Evolutionary conservation across 441 rosid species (phyloP), one percentile per base, ranked within the genome.

Genomic region (Populus tomentosa): DNA sequence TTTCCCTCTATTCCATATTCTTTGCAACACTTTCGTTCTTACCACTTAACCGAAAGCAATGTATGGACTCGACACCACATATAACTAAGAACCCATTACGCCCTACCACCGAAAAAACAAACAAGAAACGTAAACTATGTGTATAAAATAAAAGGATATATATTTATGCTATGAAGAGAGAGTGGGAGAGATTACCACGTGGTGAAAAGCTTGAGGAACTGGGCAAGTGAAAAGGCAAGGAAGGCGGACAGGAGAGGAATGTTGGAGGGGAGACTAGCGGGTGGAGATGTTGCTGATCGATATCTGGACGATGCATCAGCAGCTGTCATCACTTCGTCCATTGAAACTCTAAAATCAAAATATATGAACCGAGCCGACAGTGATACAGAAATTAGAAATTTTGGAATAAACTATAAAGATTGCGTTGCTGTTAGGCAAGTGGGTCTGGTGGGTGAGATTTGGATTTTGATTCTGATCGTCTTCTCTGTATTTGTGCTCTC

Each of bases 121-220:
- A 20, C 2, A 4, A 63, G 18, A 61, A 20, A 10, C 42, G 30
- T 13, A 63, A 3, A 10, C 16, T 26, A 21, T 26, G 10, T 11
- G 18, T 23, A 2, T 16, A 66, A 24, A 35, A 24, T 1, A 14
- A 10, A 9, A 13, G 4, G 50, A 10, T 10, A 2, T 40, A 10
- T 3, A 42, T 42, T 10, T 42, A 42, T 42, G 24, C 24, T 2
- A 11, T 1, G 61, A n/a, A 59, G n/a, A 21, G 33, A 46, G 78
- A 77, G 38, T 38, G 70, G 6, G 14, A 32, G 71, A 30, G 23
- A 46, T 46, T 78, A 90, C 91, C 90, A 85, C 71, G 88, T 77
- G 74, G 90, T 87, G 84, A 88, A 87, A 66, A 84, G 84, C 84
- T 88, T 87, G 85, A 90, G 88, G 82, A 87, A 88, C 87, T 88